These are phyloP conservation scores for Calonectria naviculata DNA, from an alignment of 2,329 filamentous ascomycete genomes.

Conservation along the genomic window DNA sequence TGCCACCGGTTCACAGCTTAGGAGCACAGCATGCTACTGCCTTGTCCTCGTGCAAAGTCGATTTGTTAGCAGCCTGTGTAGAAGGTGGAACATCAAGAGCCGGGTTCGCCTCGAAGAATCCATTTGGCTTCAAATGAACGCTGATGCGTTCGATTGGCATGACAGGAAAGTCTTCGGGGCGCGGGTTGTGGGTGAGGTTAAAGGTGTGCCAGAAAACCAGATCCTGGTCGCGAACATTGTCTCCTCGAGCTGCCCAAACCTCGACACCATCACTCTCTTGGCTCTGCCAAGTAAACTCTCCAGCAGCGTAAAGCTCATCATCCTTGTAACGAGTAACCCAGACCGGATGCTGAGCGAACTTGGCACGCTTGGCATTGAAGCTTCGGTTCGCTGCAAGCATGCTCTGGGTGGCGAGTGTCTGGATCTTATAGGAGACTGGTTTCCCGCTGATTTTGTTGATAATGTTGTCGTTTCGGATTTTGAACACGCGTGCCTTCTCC, in stretches of 20 bases:
- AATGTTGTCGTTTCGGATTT: constrained; percentile 58
- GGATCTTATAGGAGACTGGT: constrained; percentile 51
- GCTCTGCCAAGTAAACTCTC: constrained; percentile 59
- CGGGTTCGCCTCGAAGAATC: constrained; percentile 62
- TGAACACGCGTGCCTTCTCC: constrained; percentile 59
- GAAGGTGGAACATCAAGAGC: constrained; percentile 49
- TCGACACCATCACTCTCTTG: constrained; percentile 50
- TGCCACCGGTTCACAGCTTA: no score
- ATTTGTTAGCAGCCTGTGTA: constrained; percentile 1
- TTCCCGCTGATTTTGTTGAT: constrained; percentile 59
- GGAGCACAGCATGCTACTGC: no score
- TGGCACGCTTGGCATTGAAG: constrained; percentile 55
- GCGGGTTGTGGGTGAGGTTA: constrained; percentile 69
- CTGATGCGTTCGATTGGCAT: constrained; percentile 71
- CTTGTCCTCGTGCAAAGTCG: not conserved
- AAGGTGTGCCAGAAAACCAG: constrained; percentile 63
- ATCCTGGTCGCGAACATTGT: constrained; percentile 61
- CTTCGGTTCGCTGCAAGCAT: constrained; percentile 57
- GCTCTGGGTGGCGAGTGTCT: constrained; percentile 54
- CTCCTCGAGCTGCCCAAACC: constrained; percentile 59
- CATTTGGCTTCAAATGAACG: constrained; percentile 59
- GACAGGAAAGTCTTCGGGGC: constrained; percentile 74
- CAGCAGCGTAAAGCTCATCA: constrained; percentile 54
- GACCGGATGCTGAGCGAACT: constrained; percentile 54
- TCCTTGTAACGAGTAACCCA: constrained; percentile 57